phyloP scores from a whole-genome alignment of 495 filamentous ascomycete genomes.

The Daldinia loculata region DNA sequence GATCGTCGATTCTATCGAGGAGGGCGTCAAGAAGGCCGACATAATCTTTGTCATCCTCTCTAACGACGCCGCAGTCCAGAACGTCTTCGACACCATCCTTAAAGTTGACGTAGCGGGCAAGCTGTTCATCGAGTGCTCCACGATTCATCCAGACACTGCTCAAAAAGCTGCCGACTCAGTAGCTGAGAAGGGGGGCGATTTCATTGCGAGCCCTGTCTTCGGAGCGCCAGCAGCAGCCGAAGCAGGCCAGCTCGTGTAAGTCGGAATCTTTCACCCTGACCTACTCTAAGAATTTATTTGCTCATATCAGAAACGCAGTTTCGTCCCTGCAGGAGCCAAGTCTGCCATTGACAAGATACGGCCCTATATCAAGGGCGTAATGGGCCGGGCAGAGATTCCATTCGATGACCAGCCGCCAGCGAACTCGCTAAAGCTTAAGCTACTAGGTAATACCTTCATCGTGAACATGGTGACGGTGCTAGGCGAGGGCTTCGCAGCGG shows the following conservation, averaged over 20 bases:
- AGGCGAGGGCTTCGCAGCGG: constrained; percentile 76
- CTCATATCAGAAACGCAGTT: constrained; percentile 52
- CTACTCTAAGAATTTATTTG: background rate
- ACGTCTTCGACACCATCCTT: constrained; percentile 63
- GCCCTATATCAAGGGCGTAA: constrained; percentile 83
- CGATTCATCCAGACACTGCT: constrained; percentile 85
- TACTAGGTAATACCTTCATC: constrained; percentile 89
- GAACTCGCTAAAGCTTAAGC: constrained; percentile 72
- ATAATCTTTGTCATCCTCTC: constrained; percentile 86
- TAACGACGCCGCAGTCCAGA: constrained; percentile 75
- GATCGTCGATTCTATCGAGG: constrained; percentile 67
- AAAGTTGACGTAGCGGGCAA: constrained; percentile 69
- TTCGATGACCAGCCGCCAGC: constrained; percentile 68
- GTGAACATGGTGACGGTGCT: constrained; percentile 82
- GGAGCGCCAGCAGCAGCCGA: constrained; percentile 84
- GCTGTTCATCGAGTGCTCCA: constrained; percentile 86
- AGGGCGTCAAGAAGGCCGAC: constrained; percentile 72
- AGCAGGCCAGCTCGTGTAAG: constrained; percentile 67
- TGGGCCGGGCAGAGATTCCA: constrained; percentile 74
- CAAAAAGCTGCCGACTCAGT: constrained; percentile 66
- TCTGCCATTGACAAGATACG: constrained; percentile 67
- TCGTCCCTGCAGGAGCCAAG: constrained; percentile 76
- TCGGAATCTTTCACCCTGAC: constrained; percentile 9
- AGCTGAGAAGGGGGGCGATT: constrained; percentile 67
- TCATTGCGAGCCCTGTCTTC: constrained; percentile 84